Evolutionary conservation across 2,329 filamentous ascomycete species (phyloP).

Genomic region (Epichloe coenophiala): DNA sequence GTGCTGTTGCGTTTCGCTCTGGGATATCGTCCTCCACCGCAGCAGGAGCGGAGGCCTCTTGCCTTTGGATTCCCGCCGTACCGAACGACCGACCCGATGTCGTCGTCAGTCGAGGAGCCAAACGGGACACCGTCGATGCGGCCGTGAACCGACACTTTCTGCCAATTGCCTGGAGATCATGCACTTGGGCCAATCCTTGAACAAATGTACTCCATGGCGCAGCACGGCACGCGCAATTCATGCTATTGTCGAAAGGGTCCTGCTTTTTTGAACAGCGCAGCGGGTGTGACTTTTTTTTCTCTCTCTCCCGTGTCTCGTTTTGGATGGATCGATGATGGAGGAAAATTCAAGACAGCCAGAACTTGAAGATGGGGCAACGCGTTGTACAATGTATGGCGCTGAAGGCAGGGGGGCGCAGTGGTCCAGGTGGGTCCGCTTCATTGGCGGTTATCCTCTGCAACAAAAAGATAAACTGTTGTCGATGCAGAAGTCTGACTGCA

Average conservation of each 20-base stretch:
- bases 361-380: not conserved
- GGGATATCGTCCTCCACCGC: not conserved
- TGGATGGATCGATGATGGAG: not conserved
- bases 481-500: too few relatives aligned
- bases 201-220: slow-evolving; percentile 34
- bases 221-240: slow-evolving; percentile 35
- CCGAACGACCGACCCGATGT: not conserved
- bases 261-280: not conserved
- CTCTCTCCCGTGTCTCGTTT: not conserved
- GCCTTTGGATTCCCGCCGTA: not conserved
- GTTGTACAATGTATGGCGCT: not conserved
- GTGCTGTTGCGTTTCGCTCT: not conserved
- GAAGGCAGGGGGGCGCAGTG: not conserved
- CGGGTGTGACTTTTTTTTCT: not conserved
- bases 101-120: not conserved
- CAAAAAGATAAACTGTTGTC: too few relatives aligned
- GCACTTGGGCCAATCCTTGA: slow-evolving; percentile 29
- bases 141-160: not conserved
- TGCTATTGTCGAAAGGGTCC: slow-evolving; percentile 10
- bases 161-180: slow-evolving; percentile 15
- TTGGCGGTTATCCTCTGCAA: not conserved
- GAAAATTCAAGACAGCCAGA: not conserved
- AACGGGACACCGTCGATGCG: not conserved
- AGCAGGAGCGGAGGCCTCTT: not conserved
- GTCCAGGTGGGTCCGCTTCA: slow-evolving; percentile 1